A percentile compares a stretch with the other conserved stretches of the same genome.
These are phyloP conservation scores for Botrytis deweyae DNA, from an alignment of 2,329 filamentous ascomycete genomes.

Conservation along the genomic window DNA sequence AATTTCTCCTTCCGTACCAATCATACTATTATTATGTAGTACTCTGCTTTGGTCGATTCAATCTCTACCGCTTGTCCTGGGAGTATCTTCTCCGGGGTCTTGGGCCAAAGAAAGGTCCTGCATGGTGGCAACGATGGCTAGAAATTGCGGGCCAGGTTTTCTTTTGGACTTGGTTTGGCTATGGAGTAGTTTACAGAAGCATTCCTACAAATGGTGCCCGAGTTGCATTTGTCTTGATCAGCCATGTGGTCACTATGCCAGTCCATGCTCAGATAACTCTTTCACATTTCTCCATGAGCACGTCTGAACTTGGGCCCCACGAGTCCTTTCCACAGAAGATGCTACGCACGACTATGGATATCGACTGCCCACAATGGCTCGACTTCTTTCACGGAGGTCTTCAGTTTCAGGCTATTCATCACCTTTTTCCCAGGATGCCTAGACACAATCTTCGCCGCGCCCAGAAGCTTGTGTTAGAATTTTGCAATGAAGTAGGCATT, in stretches of 20 bases:
- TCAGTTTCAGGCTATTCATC: slow-evolving; percentile 88
- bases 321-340: slow-evolving; percentile 91
- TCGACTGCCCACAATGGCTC: slow-evolving; percentile 83
- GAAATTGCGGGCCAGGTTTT: slow-evolving; percentile 73
- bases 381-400: slow-evolving; percentile 87
- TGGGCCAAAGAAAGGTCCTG: slow-evolving; percentile 71
- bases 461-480: slow-evolving; percentile 75
- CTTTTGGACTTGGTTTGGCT: slow-evolving; percentile 88
- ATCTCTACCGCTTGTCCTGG: slow-evolving; percentile 81
- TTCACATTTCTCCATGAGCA: slow-evolving; percentile 93
- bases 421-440: slow-evolving; percentile 80
- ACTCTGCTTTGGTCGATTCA: slow-evolving; percentile 79
- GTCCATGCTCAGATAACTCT: slow-evolving; percentile 88
- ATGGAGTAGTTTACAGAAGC: slow-evolving; percentile 70
- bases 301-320: slow-evolving; percentile 75
- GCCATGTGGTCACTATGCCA: slow-evolving; percentile 77
- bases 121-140: slow-evolving; percentile 81
- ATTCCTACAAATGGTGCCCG: slow-evolving; percentile 70
- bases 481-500: slow-evolving; percentile 78
- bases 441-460: slow-evolving; percentile 77
- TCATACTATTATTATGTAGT: slow-evolving; percentile 81
- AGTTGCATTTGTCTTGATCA: slow-evolving; percentile 73
- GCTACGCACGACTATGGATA: slow-evolving; percentile 90
- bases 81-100: slow-evolving; percentile 69
- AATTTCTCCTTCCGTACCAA: slow-evolving; percentile 69